These are phyloP conservation scores for Penicillium sclerotiorum DNA, from an alignment of 2,329 filamentous ascomycete species.

Conservation along the genomic window DNA sequence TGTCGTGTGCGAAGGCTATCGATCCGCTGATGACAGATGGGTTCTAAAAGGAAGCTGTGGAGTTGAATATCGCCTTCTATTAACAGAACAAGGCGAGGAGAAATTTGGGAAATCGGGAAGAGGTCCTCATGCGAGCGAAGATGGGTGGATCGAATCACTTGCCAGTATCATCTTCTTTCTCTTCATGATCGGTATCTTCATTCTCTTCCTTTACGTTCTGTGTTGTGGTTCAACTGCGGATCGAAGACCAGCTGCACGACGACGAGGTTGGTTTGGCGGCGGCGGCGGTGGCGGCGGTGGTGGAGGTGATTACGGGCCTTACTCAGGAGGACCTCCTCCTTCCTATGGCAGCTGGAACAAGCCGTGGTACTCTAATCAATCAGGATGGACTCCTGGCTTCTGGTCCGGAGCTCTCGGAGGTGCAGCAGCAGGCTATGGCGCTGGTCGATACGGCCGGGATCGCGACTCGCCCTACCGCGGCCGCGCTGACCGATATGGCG, in stretches of 20 bases:
- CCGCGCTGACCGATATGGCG: conserved; percentile 15
- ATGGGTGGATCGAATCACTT: neutral
- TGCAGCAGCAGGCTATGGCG: conserved; percentile 45
- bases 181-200: conserved; percentile 33
- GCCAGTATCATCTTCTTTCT: conserved; percentile 36
- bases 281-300: conserved; percentile 37
- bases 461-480: conserved; percentile 16
- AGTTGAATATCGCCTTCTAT: conserved; percentile 79
- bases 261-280: conserved; percentile 37
- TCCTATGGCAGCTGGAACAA: conserved; percentile 39
- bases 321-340: conserved; percentile 39
- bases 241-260: conserved; percentile 24
- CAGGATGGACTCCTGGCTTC: conserved; percentile 50
- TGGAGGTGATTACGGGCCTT: conserved; percentile 29
- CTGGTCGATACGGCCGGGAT: conserved; percentile 35
- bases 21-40: conserved; percentile 73
- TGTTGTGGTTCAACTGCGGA: conserved; percentile 17
- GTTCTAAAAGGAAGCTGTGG: conserved; percentile 91
- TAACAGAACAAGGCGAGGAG: conserved; percentile 76
- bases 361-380: conserved; percentile 10
- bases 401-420: conserved; percentile 50
- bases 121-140: conserved; percentile 20
- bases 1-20: conserved; percentile 90
- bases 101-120: conserved; percentile 62
- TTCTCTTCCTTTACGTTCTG: conserved; percentile 33